These are phyloP conservation scores for Alnus glutinosa DNA, from an alignment of 306 rosid genomes.

Conservation along the genomic window DNA sequence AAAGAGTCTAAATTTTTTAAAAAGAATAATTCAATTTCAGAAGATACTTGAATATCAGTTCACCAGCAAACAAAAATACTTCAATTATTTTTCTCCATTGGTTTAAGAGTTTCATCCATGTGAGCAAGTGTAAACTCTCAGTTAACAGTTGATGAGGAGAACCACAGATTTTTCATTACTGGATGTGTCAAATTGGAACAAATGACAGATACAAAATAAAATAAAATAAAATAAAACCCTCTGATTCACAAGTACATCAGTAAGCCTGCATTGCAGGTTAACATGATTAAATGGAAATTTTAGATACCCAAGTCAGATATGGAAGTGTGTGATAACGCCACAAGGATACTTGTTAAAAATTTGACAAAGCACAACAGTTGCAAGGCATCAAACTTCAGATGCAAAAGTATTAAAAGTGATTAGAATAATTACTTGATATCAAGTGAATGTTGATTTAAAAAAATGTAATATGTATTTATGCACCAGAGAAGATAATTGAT, in stretches of 20 bases:
- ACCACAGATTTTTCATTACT: not conserved
- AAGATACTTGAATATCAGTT: not conserved
- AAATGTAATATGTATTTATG: not conserved
- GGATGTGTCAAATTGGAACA: not conserved
- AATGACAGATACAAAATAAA: not conserved
- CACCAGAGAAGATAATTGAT: not conserved
- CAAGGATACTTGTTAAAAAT: not conserved
- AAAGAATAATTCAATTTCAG: not conserved
- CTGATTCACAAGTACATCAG: conserved; percentile 2
- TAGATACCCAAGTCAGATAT: not conserved
- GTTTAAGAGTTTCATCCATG: not conserved
- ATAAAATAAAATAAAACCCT: not conserved
- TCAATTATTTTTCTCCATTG: not conserved
- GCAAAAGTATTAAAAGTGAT: not conserved
- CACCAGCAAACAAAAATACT: not conserved
- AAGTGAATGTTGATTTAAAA: not conserved
- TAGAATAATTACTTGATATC: not conserved
- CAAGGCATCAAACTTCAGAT: not conserved
- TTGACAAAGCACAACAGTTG: not conserved
- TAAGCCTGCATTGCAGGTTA: not conserved
- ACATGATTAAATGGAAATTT: not conserved
- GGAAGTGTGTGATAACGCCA: not conserved
- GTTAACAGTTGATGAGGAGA: not conserved
- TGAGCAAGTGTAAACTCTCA: not conserved
- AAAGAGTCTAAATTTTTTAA: not conserved